These are phyloP conservation scores for Sclerotinia borealis DNA, from an alignment of 2,329 filamentous ascomycete genomes.

Conservation along the genomic window DNA sequence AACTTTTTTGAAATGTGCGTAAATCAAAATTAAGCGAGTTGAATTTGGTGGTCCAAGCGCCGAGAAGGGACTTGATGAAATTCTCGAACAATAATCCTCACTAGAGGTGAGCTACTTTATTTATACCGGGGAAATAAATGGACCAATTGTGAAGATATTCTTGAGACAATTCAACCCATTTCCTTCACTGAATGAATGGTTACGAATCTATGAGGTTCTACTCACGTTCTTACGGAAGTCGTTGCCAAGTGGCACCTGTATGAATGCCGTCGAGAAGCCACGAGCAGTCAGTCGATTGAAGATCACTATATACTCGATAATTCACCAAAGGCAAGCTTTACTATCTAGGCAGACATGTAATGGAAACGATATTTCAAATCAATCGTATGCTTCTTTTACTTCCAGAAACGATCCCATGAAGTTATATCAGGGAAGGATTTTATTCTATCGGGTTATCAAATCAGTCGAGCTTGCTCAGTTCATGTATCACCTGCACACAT, in stretches of 20 bases:
- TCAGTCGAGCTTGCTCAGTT: not conserved
- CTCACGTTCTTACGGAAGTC: not conserved
- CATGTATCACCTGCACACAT: not conserved
- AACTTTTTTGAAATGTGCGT: slow-evolving; percentile 11
- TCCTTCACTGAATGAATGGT: no score
- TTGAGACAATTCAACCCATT: not conserved
- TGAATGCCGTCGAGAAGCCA: not conserved
- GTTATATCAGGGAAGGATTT: not conserved
- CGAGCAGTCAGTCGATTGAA: not conserved
- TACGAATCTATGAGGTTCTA: not conserved
- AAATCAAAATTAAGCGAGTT: slow-evolving; percentile 12
- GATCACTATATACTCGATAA: not conserved
- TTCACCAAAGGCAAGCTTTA: not conserved
- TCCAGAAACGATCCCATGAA: not conserved
- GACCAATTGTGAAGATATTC: not conserved
- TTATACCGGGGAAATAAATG: not conserved
- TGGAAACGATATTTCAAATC: not conserved
- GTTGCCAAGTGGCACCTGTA: not conserved
- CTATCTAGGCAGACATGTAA: not conserved
- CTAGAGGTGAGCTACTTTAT: not conserved
- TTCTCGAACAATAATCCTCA: not conserved
- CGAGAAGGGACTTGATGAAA: not conserved
- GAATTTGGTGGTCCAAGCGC: slow-evolving; percentile 1
- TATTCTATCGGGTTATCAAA: not conserved
- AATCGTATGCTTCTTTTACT: no score